Conservation (phyloP, 2,329 filamentous ascomycete genomes). For the Colletotrichum gigasporum region DNA sequence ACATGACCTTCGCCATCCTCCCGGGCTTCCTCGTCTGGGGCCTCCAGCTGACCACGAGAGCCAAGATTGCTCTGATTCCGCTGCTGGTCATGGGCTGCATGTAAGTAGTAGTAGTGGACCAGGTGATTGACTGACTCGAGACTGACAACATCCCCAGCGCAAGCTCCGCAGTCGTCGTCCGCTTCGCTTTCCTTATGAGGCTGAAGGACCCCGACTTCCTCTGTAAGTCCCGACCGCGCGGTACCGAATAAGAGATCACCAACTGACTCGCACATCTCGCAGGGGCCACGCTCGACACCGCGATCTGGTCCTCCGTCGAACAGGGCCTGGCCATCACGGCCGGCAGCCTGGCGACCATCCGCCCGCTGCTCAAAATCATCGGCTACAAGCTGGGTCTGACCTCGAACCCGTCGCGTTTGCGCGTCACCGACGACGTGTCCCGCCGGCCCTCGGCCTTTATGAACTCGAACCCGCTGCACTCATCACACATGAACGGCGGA, state of each 20-base stretch:
- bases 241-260: neutral
- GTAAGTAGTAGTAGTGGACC: no score
- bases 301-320: slow-evolving; percentile 60
- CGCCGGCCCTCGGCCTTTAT: slow-evolving; percentile 1
- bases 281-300: slow-evolving; percentile 52
- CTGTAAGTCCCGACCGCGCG: no score
- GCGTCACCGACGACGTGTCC: neutral
- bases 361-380: slow-evolving; percentile 51
- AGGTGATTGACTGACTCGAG: neutral
- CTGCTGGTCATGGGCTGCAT: slow-evolving; percentile 66
- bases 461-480: neutral
- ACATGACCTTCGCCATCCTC: slow-evolving; percentile 61
- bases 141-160: slow-evolving; percentile 42
- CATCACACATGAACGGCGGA: no score
- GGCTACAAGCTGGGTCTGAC: slow-evolving; percentile 42
- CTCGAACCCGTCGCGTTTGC: slow-evolving; percentile 1
- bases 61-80: slow-evolving; percentile 60
- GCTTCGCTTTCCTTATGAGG: slow-evolving; percentile 48
- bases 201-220: slow-evolving; percentile 53
- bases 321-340: slow-evolving; percentile 58
- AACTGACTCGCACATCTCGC: neutral
- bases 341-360: slow-evolving; percentile 56
- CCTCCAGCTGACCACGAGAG: slow-evolving; percentile 61
- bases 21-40: slow-evolving; percentile 64
- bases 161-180: slow-evolving; percentile 53